A percentile compares a stretch with the other conserved stretches of the same genome.
Conservation (phyloP, 176 grass and related monocot genomes). For the Themeda triandra region DNA sequence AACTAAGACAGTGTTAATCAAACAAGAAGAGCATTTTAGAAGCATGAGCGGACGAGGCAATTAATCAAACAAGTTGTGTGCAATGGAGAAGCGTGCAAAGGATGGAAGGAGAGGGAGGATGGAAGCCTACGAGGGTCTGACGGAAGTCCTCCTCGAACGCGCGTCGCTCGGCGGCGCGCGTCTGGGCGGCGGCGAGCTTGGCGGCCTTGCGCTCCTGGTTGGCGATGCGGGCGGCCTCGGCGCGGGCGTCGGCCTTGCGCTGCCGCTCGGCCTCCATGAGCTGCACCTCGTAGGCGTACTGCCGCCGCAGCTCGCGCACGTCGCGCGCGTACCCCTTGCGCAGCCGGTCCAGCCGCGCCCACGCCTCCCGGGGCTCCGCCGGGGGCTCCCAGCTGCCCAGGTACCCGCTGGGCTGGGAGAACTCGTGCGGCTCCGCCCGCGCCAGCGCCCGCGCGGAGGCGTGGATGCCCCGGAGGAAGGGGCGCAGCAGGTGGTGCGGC, state of each 20-base stretch:
- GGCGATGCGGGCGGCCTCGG: conserved; percentile 61
- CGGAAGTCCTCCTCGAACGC: conserved; percentile 77
- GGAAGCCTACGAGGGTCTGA: conserved; percentile 53
- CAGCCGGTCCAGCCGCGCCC: conserved; percentile 57
- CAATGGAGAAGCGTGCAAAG: not conserved
- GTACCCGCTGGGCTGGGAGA: conserved; percentile 50
- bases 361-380: conserved; percentile 52
- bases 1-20: not conserved
- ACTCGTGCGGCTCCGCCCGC: conserved; percentile 43
- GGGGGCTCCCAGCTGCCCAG: conserved; percentile 69
- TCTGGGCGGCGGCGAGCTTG: conserved; percentile 71
- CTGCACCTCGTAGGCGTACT: conserved; percentile 83
- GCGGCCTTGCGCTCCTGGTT: conserved; percentile 80
- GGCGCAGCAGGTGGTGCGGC: conserved; percentile 18
- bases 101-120: not conserved
- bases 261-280: conserved; percentile 62
- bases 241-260: conserved; percentile 68
- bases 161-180: conserved; percentile 60
- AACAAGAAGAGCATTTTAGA: not conserved
- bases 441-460: conserved; percentile 20
- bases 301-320: conserved; percentile 54
- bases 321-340: conserved; percentile 66
- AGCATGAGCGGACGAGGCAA: not conserved
- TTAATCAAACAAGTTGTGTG: conserved; percentile 17
- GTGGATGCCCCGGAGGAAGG: conserved; percentile 34